These are phyloP conservation scores for Corymbia citriodora DNA, from an alignment of 441 rosid genomes.

Conservation along the genomic window DNA sequence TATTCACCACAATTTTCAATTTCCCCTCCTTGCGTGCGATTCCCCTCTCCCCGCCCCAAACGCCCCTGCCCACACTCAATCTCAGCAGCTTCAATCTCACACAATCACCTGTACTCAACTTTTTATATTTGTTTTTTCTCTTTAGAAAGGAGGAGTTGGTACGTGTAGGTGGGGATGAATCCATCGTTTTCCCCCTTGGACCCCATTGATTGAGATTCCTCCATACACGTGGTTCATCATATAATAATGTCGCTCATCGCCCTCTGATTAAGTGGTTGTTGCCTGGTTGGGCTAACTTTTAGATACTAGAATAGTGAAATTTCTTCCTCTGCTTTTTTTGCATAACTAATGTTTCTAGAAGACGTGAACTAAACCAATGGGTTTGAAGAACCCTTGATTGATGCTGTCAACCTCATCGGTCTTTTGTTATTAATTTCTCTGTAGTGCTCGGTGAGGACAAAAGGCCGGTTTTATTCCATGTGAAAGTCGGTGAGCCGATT, in stretches of 20 bases:
- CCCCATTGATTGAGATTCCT: background rate
- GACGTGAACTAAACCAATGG: background rate
- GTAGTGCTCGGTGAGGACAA: background rate
- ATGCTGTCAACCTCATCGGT: background rate
- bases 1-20: background rate
- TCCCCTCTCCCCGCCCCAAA: background rate
- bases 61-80: background rate
- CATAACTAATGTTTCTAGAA: background rate
- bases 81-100: background rate
- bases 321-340: background rate
- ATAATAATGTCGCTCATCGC: background rate
- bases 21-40: background rate
- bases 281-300: background rate
- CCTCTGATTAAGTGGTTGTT: background rate
- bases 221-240: background rate
- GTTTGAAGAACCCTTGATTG: background rate
- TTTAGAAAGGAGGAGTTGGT: background rate
- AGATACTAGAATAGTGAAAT: background rate
- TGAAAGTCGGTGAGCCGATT: background rate
- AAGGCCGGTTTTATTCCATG: background rate
- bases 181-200: background rate
- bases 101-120: background rate
- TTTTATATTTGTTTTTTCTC: no score
- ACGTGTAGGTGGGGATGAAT: background rate
- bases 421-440: background rate